A percentile compares a stretch with the other conserved stretches of the same genome.
Evolutionary conservation across 805 yeast genomes (phyloP).

Genomic region (Saccharomycodes ludwigii): DNA sequence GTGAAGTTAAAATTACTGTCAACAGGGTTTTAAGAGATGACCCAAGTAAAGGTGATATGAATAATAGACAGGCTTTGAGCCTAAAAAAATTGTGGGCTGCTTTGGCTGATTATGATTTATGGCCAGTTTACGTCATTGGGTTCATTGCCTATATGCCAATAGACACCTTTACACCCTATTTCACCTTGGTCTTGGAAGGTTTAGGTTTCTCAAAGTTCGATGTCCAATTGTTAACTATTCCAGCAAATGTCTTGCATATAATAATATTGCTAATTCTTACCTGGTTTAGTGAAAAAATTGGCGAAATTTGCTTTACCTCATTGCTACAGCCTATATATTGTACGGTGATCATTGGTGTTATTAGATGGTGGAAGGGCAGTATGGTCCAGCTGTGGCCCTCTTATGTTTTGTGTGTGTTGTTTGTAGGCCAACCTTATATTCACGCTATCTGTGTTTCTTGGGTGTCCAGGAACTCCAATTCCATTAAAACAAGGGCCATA

Average conservation of each 20-base stretch:
- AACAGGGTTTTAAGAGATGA: constrained; percentile 51
- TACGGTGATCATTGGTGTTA: constrained; percentile 21
- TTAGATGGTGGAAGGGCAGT: constrained; percentile 28
- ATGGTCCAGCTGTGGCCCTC: constrained; percentile 30
- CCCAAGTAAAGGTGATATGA: constrained; percentile 53
- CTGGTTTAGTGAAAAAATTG: constrained; percentile 25
- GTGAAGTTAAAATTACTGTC: constrained; percentile 46
- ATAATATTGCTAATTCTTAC: constrained; percentile 23
- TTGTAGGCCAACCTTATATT: constrained; percentile 29
- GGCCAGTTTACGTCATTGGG: constrained; percentile 43
- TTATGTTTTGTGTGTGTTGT: constrained; percentile 20
- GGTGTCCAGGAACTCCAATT: constrained; percentile 48
- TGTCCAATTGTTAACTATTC: constrained; percentile 39
- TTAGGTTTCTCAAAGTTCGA: constrained; percentile 40
- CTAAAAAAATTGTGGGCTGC: constrained; percentile 26
- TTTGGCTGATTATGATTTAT: constrained; percentile 36
- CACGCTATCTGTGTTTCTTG: constrained; percentile 45
- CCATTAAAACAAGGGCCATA: constrained; percentile 47
- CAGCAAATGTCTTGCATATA: constrained; percentile 29
- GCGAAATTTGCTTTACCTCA: constrained; percentile 20
- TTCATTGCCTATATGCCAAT: constrained; percentile 28
- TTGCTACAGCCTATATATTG: constrained; percentile 22
- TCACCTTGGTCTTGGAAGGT: constrained; percentile 33
- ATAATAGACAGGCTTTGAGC: constrained; percentile 42
- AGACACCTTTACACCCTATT: constrained; percentile 25